Evolutionary conservation across 2,329 filamentous ascomycete species (phyloP).

Genomic region (Penicillium sp.): DNA sequence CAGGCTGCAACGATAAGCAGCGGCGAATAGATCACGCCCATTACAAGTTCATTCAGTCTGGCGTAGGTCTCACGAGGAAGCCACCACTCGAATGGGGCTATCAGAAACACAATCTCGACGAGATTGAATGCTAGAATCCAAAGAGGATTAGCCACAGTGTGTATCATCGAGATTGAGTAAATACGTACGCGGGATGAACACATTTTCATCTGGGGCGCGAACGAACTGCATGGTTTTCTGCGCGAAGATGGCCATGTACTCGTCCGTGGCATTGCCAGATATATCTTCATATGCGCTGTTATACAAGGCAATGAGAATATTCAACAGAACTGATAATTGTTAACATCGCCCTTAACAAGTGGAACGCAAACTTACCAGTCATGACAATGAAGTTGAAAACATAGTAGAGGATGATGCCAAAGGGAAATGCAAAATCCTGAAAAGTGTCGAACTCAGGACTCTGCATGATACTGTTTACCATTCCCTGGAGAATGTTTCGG

Average conservation of each 20-base stretch:
- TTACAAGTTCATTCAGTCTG: constrained; percentile 80
- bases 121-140: constrained; percentile 69
- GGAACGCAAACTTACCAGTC: constrained; percentile 54
- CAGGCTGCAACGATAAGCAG: constrained; percentile 74
- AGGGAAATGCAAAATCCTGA: constrained; percentile 85
- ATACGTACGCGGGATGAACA: constrained; percentile 75
- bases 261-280: constrained; percentile 86
- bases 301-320: constrained; percentile 95
- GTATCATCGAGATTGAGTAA: not conserved
- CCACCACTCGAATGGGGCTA: constrained; percentile 93
- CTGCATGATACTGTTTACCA: constrained; percentile 86
- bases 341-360: constrained; percentile 9
- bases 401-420: constrained; percentile 94
- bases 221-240: constrained; percentile 97
- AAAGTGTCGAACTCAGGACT: constrained; percentile 87
- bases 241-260: constrained; percentile 88
- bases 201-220: constrained; percentile 94
- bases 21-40: constrained; percentile 81
- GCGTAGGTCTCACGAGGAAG: constrained; percentile 71
- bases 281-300: constrained; percentile 96
- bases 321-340: constrained; percentile 64
- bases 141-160: not conserved
- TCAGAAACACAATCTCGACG: constrained; percentile 76
- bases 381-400: constrained; percentile 97
- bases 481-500: constrained; percentile 51